These are phyloP conservation scores for Starmerella geochares DNA, from an alignment of 805 yeast genomes.

Conservation along the genomic window DNA sequence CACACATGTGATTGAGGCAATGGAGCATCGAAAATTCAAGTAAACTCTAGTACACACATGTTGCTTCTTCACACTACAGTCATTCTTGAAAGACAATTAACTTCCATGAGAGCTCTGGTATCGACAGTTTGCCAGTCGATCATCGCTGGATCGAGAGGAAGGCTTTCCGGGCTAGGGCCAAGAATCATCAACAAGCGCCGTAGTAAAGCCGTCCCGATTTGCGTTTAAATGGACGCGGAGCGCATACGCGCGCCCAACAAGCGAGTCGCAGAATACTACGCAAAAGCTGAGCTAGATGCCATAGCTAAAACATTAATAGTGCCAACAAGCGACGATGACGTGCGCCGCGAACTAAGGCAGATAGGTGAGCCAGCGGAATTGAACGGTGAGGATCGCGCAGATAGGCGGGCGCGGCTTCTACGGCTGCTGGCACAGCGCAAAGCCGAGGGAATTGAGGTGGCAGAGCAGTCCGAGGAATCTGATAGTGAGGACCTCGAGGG, in stretches of 20 bases:
- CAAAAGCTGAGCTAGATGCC: constrained; percentile 4
- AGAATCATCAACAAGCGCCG: too few relatives aligned
- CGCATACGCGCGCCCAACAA: constrained; percentile 9
- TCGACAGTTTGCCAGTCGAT: too few relatives aligned
- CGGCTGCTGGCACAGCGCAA: constrained; percentile 32
- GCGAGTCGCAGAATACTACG: constrained; percentile 2
- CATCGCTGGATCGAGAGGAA: too few relatives aligned
- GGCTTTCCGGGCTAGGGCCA: background rate
- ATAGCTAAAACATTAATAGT: constrained; percentile 31
- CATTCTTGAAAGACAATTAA: too few relatives aligned
- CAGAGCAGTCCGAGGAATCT: background rate
- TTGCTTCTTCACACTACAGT: too few relatives aligned
- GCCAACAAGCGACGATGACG: constrained; percentile 62
- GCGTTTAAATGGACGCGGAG: constrained; percentile 10
- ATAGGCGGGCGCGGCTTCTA: constrained; percentile 51
- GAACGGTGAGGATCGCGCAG: constrained; percentile 51
- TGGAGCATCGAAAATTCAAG: too few relatives aligned
- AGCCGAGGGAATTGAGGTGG: constrained; percentile 20
- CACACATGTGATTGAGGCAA: too few relatives aligned
- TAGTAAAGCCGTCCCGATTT: too few relatives aligned
- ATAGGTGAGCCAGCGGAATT: constrained; percentile 49
- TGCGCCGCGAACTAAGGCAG: constrained; percentile 39
- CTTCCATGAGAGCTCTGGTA: too few relatives aligned
- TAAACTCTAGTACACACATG: too few relatives aligned
- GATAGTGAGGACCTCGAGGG: background rate